Base-by-base conservation (phyloP, 2,329 filamentous ascomycete genomes). In the Exophiala spinifera region DNA sequence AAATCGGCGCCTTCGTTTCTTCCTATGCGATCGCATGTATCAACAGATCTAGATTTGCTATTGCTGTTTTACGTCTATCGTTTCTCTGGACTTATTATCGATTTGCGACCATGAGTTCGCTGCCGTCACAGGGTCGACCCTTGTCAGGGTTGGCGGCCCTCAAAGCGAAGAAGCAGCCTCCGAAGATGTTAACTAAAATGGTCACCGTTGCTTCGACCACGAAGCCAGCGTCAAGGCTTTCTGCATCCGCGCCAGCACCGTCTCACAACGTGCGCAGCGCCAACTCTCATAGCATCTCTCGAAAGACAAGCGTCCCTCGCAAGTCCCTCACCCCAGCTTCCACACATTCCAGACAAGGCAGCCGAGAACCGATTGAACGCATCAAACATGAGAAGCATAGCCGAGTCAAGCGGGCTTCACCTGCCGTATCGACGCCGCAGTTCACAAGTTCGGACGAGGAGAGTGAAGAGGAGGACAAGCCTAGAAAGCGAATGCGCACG, bases 401-500 rank as follows among this genome's bases (percentile, higher is more conserved):
- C 20, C 40, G 49, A 34, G 46, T 39, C n/a, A 61, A 65, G 39
- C 54, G 62, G 25, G 45, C 63, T 11, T 65, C 63, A 17, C 63
- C 63, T 15, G 54, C 60, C 5, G 52, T 61, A 11, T 59, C 55
- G 7, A 65, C 61, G 11, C 63, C 63, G 10, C 57, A 39, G 20
- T 52, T 60, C 17, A 54, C 60, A 33, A 63, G 61, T 20, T 67
- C 66, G 10, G 65, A 70, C 25, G 64, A 69, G 13, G 65, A 66
- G n/a, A 62, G 62, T 17, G 65, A 66, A 20, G 63, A 67, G 19
- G 64, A 65, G 11, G 61, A 52, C 28, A 23, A 53, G 49, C 61
- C 61, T 37, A 61, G 57, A 40, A 77, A 78, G 63, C 70, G 73
- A 33, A 68, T 67, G 7, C 69, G 70, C 57, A 65, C 70, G 39